Evolutionary conservation across 2,329 filamentous ascomycete genomes (phyloP).

Genomic region (Dactylellina parvicollis): DNA sequence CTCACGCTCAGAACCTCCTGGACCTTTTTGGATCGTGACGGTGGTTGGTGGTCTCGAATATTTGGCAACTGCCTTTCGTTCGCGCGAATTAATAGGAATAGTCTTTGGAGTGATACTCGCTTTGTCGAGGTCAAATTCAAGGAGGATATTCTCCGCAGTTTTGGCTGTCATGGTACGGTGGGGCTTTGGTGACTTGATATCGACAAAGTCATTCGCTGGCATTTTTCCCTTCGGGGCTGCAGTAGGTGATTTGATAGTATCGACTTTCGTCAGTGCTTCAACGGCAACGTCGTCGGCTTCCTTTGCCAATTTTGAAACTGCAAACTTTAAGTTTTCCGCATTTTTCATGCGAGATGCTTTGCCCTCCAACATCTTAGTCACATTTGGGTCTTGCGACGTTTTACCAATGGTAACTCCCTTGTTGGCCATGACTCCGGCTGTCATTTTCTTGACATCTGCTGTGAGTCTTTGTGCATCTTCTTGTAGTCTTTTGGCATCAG

Average conservation of each 20-base stretch:
- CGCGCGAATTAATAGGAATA: neutral
- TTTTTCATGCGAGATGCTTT: neutral
- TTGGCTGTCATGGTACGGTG: neutral
- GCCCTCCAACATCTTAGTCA: neutral
- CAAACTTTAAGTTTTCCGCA: neutral
- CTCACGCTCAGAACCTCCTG: neutral
- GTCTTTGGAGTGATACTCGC: neutral
- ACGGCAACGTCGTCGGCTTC: neutral
- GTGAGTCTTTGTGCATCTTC: neutral
- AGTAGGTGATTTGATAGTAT: neutral
- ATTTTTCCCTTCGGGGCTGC: neutral
- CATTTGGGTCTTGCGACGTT: neutral
- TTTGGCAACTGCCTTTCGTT: neutral
- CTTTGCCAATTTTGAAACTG: neutral
- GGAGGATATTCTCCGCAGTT: neutral
- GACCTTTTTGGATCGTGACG: neutral
- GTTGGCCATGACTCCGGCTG: neutral
- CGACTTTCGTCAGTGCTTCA: neutral
- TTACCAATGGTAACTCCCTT: neutral
- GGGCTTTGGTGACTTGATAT: neutral
- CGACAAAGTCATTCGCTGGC: neutral
- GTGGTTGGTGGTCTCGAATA: neutral
- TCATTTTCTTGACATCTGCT: neutral
- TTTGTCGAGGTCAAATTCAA: slow-evolving; percentile 5
- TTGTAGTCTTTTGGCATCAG: neutral